Evolutionary conservation across 2,329 filamentous ascomycete species (phyloP).

Genomic region (Nemania serpens): DNA sequence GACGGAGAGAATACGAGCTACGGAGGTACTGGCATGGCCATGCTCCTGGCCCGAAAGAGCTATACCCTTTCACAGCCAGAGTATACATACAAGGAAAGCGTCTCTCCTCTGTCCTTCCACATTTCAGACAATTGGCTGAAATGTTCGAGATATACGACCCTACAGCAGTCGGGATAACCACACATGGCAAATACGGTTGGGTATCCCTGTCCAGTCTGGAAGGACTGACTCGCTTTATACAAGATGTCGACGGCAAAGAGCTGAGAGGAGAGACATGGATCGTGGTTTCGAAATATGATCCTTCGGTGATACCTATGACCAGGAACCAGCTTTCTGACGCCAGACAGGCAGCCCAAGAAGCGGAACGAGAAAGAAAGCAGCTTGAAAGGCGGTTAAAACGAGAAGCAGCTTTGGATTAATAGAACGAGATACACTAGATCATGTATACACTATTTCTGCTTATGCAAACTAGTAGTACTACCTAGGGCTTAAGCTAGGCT

Average conservation of each 20-base stretch:
- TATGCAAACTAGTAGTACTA: too few species aligned
- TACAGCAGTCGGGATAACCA: constrained; percentile 17
- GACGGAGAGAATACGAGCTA: neutral
- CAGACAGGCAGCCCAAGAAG: constrained; percentile 11
- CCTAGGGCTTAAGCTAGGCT: too few species aligned
- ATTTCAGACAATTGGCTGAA: constrained; percentile 10
- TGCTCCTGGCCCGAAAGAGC: constrained; percentile 15
- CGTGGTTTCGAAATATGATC: constrained; percentile 20
- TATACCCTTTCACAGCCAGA: constrained; percentile 21
- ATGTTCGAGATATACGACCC: constrained; percentile 3
- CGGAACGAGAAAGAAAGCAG: constrained; percentile 14
- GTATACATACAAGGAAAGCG: constrained; percentile 17
- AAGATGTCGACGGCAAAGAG: constrained; percentile 15
- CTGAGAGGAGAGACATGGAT: constrained; percentile 12
- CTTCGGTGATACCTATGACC: constrained; percentile 13
- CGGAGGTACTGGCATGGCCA: constrained; percentile 2
- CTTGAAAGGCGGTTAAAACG: constrained; percentile 9
- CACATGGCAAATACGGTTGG: constrained; percentile 19
- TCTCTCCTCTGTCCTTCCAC: constrained; percentile 6
- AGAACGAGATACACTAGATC: neutral
- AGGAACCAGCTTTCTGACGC: neutral
- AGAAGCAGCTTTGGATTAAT: constrained; percentile 1
- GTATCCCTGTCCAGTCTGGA: constrained; percentile 19
- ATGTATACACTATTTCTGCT: too few species aligned
- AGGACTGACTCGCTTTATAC: constrained; percentile 11